Evolutionary conservation across 805 yeast genomes (phyloP).

Genomic region (Schwanniomyces yamadae): DNA sequence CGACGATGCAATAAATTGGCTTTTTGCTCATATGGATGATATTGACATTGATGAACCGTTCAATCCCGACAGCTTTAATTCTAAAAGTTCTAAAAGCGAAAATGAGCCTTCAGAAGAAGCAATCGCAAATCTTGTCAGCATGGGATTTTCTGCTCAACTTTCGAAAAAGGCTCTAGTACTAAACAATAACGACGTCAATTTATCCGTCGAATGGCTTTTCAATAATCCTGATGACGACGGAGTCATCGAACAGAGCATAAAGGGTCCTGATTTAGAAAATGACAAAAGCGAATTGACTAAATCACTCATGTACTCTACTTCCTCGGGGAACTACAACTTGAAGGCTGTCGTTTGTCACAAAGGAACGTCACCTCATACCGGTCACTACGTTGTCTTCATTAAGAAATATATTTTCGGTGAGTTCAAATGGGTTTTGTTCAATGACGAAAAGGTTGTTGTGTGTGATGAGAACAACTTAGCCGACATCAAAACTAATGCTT

Average conservation of each 20-base stretch:
- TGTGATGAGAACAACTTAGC: constrained; percentile 43
- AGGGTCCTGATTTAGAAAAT: constrained; percentile 27
- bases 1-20: constrained; percentile 88
- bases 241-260: constrained; percentile 28
- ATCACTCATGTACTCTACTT: constrained; percentile 9
- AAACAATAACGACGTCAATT: constrained; percentile 61
- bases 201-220: constrained; percentile 91
- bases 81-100: constrained; percentile 11
- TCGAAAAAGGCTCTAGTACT: constrained; percentile 71
- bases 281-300: constrained; percentile 16
- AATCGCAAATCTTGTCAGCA: constrained; percentile 50
- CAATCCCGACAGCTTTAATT: constrained; percentile 26
- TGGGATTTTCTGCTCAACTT: constrained; percentile 75
- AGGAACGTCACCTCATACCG: constrained; percentile 86
- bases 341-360: constrained; percentile 81
- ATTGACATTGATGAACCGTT: constrained; percentile 69
- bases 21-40: constrained; percentile 87
- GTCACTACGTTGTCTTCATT: constrained; percentile 84
- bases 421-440: constrained; percentile 71
- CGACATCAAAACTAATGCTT: constrained; percentile 48
- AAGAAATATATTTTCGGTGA: constrained; percentile 39
- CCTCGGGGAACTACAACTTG: constrained; percentile 43
- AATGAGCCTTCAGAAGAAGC: constrained; percentile 35
- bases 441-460: constrained; percentile 83
- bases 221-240: constrained; percentile 78